Conservation (phyloP, 805 yeast species). For the Ogataea nakhonphanomensis region DNA sequence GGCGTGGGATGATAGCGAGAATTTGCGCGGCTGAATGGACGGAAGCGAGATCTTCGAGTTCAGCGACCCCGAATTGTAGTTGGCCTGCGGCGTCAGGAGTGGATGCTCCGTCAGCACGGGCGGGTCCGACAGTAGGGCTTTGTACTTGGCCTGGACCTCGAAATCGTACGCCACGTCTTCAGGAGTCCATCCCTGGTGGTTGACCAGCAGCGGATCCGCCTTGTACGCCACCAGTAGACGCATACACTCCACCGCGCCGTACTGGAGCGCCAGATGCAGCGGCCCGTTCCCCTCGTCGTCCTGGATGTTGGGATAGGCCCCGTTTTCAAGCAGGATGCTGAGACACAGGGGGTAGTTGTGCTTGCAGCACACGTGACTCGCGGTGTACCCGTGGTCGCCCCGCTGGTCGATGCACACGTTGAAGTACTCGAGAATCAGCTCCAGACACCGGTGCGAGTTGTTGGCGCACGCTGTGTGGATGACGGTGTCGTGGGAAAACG, state of each 20-base stretch:
- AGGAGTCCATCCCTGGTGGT: slow-evolving; percentile 64
- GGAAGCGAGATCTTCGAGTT: slow-evolving; percentile 14
- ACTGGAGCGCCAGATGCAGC: slow-evolving; percentile 75
- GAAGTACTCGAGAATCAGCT: slow-evolving; percentile 64
- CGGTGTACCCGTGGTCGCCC: slow-evolving; percentile 51
- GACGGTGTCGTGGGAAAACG: slow-evolving; percentile 58
- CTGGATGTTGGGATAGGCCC: slow-evolving; percentile 70
- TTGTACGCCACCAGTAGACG: slow-evolving; percentile 48
- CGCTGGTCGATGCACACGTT: slow-evolving; percentile 44
- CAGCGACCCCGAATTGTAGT: slow-evolving; percentile 5
- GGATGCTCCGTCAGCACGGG: slow-evolving; percentile 17
- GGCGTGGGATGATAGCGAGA: slow-evolving; percentile 15
- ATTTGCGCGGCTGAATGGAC: slow-evolving; percentile 18
- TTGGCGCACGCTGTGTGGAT: slow-evolving; percentile 66
- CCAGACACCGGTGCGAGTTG: slow-evolving; percentile 60
- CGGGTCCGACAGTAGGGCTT: slow-evolving; percentile 28
- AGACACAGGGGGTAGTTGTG: slow-evolving; percentile 61
- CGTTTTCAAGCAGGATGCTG: slow-evolving; percentile 62
- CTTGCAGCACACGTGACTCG: slow-evolving; percentile 65
- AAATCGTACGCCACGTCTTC: slow-evolving; percentile 55
- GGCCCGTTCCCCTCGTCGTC: slow-evolving; percentile 81
- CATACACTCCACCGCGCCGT: slow-evolving; percentile 58
- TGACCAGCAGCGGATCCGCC: slow-evolving; percentile 46
- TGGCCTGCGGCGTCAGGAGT: slow-evolving; percentile 20
- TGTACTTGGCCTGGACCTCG: slow-evolving; percentile 45